A percentile compares a stretch with the other conserved stretches of the same genome.
These are phyloP conservation scores for Tulasnella sp. DNA, from an alignment of 768 basidiomycete species.

Conservation along the genomic window DNA sequence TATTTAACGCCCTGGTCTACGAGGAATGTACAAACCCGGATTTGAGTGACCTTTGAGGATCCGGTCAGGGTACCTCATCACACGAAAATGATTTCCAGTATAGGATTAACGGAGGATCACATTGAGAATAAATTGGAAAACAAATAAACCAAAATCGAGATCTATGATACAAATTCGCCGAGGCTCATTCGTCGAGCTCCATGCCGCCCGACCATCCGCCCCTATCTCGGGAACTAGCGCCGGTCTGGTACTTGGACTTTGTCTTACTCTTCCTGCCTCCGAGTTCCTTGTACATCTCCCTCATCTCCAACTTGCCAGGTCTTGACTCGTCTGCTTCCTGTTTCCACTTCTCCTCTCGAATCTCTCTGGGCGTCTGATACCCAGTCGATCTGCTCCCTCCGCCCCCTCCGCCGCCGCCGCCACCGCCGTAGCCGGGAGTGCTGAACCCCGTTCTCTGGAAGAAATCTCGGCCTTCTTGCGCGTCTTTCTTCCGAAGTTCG, in stretches of 20 bases:
- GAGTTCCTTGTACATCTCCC: slow-evolving; percentile 83
- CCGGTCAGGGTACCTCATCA: no score
- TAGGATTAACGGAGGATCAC: no score
- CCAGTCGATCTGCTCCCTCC: slow-evolving; percentile 26
- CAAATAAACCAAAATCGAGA: no score
- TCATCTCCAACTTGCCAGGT: slow-evolving; percentile 75
- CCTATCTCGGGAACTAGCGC: slow-evolving; percentile 49
- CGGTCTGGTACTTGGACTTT: slow-evolving; percentile 60
- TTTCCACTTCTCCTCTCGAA: slow-evolving; percentile 68
- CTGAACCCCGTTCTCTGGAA: background rate
- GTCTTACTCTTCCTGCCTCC: slow-evolving; percentile 68
- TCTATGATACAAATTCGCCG: no score
- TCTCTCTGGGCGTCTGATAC: slow-evolving; percentile 65
- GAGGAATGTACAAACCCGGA: no score
- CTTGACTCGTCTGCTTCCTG: slow-evolving; percentile 29
- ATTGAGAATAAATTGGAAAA: no score
- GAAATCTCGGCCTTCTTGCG: slow-evolving; percentile 25
- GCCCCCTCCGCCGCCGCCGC: background rate
- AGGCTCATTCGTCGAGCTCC: slow-evolving; percentile 14
- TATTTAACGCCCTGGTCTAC: no score
- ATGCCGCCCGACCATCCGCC: slow-evolving; percentile 56
- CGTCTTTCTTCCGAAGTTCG: background rate
- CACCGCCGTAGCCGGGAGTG: slow-evolving; percentile 33
- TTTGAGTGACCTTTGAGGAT: no score
- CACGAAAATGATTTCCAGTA: no score